Percentiles rank a stretch among this genome's conserved stretches.
Evolutionary conservation across 805 yeast genomes (phyloP).

Genomic region (Teunomyces cretensis): DNA sequence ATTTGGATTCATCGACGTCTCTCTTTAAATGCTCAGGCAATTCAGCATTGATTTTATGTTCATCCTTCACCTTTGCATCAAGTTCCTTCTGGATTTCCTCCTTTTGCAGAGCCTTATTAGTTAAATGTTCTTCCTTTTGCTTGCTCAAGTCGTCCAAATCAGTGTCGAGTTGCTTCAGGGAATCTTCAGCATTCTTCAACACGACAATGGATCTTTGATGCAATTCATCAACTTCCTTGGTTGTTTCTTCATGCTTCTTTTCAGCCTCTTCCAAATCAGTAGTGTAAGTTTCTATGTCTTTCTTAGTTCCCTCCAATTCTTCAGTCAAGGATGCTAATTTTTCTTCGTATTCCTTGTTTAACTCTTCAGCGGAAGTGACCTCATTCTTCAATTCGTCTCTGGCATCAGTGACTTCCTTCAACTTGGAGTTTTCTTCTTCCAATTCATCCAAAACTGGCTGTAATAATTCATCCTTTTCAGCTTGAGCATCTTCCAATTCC

Average conservation of each 20-base stretch:
- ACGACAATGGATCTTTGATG: constrained; percentile 23
- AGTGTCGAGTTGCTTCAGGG: constrained; percentile 36
- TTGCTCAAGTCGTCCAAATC: constrained; percentile 42
- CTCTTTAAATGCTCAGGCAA: constrained; percentile 53
- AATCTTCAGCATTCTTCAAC: constrained; percentile 24
- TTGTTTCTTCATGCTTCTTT: constrained; percentile 38
- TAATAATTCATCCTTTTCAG: constrained; percentile 52
- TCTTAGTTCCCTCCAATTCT: constrained; percentile 44
- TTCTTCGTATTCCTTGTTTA: constrained; percentile 44
- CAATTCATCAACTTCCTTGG: constrained; percentile 39
- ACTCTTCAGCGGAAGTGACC: constrained; percentile 43
- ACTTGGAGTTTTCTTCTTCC: constrained; percentile 47
- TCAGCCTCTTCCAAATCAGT: constrained; percentile 32
- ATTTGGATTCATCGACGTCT: constrained; percentile 32
- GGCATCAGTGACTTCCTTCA: constrained; percentile 50
- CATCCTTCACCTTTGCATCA: constrained; percentile 43
- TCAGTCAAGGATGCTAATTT: constrained; percentile 44
- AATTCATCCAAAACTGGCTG: constrained; percentile 57
- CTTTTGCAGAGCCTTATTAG: constrained; percentile 36
- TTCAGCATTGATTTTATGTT: constrained; percentile 46
- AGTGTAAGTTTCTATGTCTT: constrained; percentile 33
- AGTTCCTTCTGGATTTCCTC: constrained; percentile 30
- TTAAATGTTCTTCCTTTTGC: constrained; percentile 37
- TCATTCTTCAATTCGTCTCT: constrained; percentile 47
- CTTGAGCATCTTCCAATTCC: constrained; percentile 49